Evolutionary conservation across 768 basidiomycete species (phyloP).

Genomic region (Kwoniella botswanensis): DNA sequence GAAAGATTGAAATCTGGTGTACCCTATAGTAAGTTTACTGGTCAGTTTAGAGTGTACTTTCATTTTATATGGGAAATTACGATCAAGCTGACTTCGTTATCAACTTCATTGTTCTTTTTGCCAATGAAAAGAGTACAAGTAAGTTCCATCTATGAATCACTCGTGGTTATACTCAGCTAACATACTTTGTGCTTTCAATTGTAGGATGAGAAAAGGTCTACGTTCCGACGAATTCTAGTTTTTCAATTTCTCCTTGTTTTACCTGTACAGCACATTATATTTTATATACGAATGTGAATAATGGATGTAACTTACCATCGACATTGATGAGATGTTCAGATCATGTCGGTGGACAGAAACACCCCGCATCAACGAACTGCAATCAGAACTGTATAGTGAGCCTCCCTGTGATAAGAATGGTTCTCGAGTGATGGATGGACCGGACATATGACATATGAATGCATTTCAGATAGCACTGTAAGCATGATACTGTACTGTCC

Average conservation of each 20-base stretch:
- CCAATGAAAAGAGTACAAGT: slow-evolving; percentile 43
- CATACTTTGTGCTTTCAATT: neutral
- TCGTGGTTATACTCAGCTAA: neutral
- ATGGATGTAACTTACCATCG: too few species aligned
- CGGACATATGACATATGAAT: too few species aligned
- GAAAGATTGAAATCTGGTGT: slow-evolving; percentile 75
- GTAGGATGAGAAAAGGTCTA: slow-evolving; percentile 52
- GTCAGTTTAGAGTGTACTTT: slow-evolving; percentile 1
- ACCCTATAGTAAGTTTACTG: slow-evolving; percentile 54
- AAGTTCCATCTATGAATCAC: neutral
- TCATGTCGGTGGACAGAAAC: too few species aligned
- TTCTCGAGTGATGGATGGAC: too few species aligned
- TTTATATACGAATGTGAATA: neutral
- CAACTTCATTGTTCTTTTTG: slow-evolving; percentile 2
- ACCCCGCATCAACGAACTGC: too few species aligned
- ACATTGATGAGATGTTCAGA: too few species aligned
- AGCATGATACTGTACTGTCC: too few species aligned
- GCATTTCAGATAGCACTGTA: too few species aligned
- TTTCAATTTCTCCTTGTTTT: too few species aligned
- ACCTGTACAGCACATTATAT: too few species aligned
- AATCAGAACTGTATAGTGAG: too few species aligned
- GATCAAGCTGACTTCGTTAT: neutral
- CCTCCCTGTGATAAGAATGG: too few species aligned
- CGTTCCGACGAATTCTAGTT: slow-evolving; percentile 51
- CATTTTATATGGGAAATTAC: neutral